A percentile compares a stretch with the other conserved stretches of the same genome.
phyloP scores from a whole-genome alignment of 257 asterid species.

The Lantana camara region DNA sequence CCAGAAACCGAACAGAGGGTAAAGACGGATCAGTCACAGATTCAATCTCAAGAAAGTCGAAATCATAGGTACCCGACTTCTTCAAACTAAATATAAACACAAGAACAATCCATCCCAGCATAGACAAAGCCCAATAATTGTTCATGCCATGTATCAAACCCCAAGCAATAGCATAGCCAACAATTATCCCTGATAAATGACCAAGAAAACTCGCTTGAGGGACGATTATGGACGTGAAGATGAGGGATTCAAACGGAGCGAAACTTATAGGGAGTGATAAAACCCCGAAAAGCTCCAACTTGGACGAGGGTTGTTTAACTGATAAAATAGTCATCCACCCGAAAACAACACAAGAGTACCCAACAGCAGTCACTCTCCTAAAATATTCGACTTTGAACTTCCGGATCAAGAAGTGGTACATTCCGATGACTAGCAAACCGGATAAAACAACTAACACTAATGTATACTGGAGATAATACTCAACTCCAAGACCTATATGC shows the following conservation, averaged over 20 bases:
- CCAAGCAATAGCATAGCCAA: conserved; percentile 90
- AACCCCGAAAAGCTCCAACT: conserved; percentile 88
- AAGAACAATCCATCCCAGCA: conserved; percentile 76
- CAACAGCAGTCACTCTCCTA: conserved; percentile 92
- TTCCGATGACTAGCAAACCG: conserved; percentile 76
- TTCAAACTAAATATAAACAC: conserved; percentile 80
- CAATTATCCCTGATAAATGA: conserved; percentile 83
- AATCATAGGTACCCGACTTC: conserved; percentile 72
- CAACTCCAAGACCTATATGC: conserved; percentile 74
- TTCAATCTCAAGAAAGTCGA: conserved; percentile 85
- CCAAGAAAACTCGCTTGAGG: conserved; percentile 97
- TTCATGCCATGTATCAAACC: conserved; percentile 94
- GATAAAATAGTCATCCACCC: conserved; percentile 99
- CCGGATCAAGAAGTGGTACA: conserved; percentile 78
- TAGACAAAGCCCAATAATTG: conserved; percentile 88
- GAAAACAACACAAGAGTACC: conserved; percentile 96
- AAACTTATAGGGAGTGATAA: conserved; percentile 94
- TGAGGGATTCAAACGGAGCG: conserved; percentile 92
- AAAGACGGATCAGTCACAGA: conserved; percentile 76
- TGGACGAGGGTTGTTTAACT: conserved; percentile 79
- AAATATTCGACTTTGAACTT: conserved; percentile 80
- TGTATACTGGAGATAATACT: conserved; percentile 82
- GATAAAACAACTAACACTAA: conserved; percentile 74
- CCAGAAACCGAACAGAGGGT: conserved; percentile 73
- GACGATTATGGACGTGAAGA: conserved; percentile 90